Evolutionary conservation across 2,329 filamentous ascomycete genomes (phyloP), one percentile per base, ranked within the genome.

Genomic region (Cladophialophora carrionii): DNA sequence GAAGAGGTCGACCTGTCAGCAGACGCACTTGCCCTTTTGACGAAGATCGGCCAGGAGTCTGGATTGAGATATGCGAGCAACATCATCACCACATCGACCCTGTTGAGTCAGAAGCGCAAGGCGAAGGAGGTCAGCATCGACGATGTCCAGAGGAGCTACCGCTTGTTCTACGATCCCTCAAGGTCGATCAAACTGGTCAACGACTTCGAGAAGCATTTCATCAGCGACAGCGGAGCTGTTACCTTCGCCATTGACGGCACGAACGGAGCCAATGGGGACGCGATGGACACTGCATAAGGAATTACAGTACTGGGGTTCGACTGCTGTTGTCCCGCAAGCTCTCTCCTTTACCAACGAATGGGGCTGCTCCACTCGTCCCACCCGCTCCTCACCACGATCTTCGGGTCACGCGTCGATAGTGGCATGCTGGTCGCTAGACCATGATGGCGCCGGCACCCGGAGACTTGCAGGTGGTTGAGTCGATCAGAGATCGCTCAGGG

Each of bases 11-110:
- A 99, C 69, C 81, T 97, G 37, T 91, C 91, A 0, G 85, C 93
- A 5, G 93, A 98, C 75, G 94, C 95, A 0, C 85, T 99, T 12
- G 93, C 93, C 1, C 85, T 99, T 14, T 85, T 99, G 43, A 96
- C 95, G 68, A 98, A 98, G 83, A 96, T 98, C 73, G 95, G 93
- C 32, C 86, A 93, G 74, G 95, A 99, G 78, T 89, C 92, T 1
- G 94, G 94, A 26, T 83, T 99, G 57, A 86, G 95, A 72, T 99
- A 99, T 76, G 94, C 93, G n/a, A 96, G 92, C 81, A 97, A 99
- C 76, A 88, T 99, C 62, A 97, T 99, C 78, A 96, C 91, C 24
- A 97, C 95, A 1, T 95, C 92, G 4, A 90, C 96, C 77, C 85
- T 99, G 52, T 85, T 98, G 57, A 88, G 87, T 68, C 88, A 90